Base-by-base conservation (phyloP, 495 filamentous ascomycete species). In the Penicillium canescens region DNA sequence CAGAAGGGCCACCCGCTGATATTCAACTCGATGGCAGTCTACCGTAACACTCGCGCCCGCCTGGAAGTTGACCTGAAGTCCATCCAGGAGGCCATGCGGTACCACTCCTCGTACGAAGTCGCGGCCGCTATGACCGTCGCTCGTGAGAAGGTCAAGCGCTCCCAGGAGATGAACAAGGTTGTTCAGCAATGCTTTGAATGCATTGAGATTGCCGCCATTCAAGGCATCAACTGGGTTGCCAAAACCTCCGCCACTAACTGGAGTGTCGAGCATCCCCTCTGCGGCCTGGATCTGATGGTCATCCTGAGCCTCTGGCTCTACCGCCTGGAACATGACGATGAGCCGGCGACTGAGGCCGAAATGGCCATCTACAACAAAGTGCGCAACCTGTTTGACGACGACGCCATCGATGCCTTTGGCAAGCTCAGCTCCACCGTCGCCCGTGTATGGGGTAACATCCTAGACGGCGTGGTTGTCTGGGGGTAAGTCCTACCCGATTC, bases 401-500 rank as follows among this genome's bases (percentile, higher is more conserved):
- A 88, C 57, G 86, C 91, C 34, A 86, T 92, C 56, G 88, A 95
- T 50, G 73, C 82, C 20, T 90, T 88, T 74, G 85, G 84, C 48
- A 91, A 92, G 70, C 81, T 98, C 55, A 96, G 93, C 71, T 90
- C 91, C 31, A 91, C 90, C 44, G 93, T 98, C 34, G 92, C 94
- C 61, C 85, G 89, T 67, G 83, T 97, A 52, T 98, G 94, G 94
- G 94, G 95, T 68, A 91, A 90, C 56, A 98, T 98, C 87, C 82
- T 98, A 60, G 93, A 98, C 71, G 95, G 96, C 71, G 94, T 97
- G 55, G 93, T 97, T 60, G 94, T 98, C 52, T 98, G 94, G 94
- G 94, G 94, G 87, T 89, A 82, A 78, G 86, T 80, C 42, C 48
- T 37, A 16, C 37, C 12, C 23, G 49, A 53, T 50, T 34, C 42